Conservation (phyloP, 176 grass and related monocot species). For the Hyparrhenia diplandra region DNA sequence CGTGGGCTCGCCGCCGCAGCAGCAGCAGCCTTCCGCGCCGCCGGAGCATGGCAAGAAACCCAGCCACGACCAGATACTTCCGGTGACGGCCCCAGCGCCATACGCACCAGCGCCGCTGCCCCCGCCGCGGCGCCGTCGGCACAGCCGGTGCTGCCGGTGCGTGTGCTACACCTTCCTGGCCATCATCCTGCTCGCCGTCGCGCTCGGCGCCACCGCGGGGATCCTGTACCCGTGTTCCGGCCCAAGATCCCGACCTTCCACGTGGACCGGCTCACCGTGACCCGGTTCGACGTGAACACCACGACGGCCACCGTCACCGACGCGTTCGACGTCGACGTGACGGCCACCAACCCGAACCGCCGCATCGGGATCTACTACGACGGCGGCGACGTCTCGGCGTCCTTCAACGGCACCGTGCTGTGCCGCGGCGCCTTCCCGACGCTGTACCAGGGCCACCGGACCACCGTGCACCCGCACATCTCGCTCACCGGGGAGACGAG, state of each 20-base stretch:
- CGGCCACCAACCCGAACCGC: slow-evolving; percentile 63
- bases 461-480: slow-evolving; percentile 45
- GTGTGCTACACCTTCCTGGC: slow-evolving; percentile 56
- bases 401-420: slow-evolving; percentile 62
- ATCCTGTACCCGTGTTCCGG: slow-evolving; percentile 74
- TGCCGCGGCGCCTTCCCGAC: slow-evolving; percentile 63
- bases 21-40: background rate
- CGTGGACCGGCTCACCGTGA: slow-evolving; percentile 58
- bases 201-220: slow-evolving; percentile 61
- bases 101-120: slow-evolving; percentile 1
- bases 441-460: slow-evolving; percentile 90
- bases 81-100: slow-evolving; percentile 4
- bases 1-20: slow-evolving; percentile 17
- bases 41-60: slow-evolving; percentile 6
- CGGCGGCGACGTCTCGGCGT: slow-evolving; percentile 50
- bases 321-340: slow-evolving; percentile 68
- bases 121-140: background rate
- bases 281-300: slow-evolving; percentile 44
- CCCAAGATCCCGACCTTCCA: slow-evolving; percentile 83
- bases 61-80: background rate
- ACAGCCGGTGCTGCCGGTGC: slow-evolving; percentile 63
- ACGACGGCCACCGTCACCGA: slow-evolving; percentile 22
- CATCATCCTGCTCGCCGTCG: slow-evolving; percentile 31
- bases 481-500: slow-evolving; percentile 43
- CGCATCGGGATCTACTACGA: slow-evolving; percentile 82